Base-by-base conservation (phyloP, 108 stramenopile genomes). In the Fragilariopsis cylindrus region DNA sequence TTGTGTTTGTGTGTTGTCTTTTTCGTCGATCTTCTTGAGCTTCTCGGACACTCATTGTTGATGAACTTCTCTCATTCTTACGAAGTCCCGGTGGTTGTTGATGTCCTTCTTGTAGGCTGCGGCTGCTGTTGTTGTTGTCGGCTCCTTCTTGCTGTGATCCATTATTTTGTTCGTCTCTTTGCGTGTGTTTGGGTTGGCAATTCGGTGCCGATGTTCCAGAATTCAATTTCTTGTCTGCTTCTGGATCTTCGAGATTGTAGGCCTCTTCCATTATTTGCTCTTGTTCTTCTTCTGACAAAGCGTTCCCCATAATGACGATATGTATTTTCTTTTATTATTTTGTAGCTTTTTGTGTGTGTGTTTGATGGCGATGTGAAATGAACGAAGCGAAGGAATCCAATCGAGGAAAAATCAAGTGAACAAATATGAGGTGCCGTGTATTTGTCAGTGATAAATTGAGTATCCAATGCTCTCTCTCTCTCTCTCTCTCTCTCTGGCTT, bases 141-240 rank as follows among this genome's bases (percentile, higher is more conserved):
- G 15, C 21, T 54, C 65, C 62, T 7, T 64, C 77, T n/a, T 58
- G 44, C 8, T 74, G 53, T 13, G 62, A 50, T 47, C 39, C 30
- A 8, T 74, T 43, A 19, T 67, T 57, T 63, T 46, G 62, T 66
- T 58, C 30, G 56, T 60, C 44, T 50, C 48, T 55, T 40, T 76
- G 60, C 1, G 89, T 90, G 70, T 93, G 90, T 52, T 86, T 81
- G 39, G 92, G 92, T 63, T 93, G 92, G 64, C 90, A 91, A 67
- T 89, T 88, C 9, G 90, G 82, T 15, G 89, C 92, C 0, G 89
- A 53, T 7, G 92, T 91, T 9, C 92, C 92, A 47, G 75, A 19
- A 69, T 93, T 93, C 12, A 93, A 71, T 45, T 78, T 57, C 54
- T 77, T 63, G 53, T 94, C 87, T 21, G 91, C 85, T 47, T 88